A percentile compares a stretch with the other conserved stretches of the same genome.
These are phyloP conservation scores for Boletus mariae DNA, from an alignment of 1,284 basidiomycete genomes.

Conservation along the genomic window DNA sequence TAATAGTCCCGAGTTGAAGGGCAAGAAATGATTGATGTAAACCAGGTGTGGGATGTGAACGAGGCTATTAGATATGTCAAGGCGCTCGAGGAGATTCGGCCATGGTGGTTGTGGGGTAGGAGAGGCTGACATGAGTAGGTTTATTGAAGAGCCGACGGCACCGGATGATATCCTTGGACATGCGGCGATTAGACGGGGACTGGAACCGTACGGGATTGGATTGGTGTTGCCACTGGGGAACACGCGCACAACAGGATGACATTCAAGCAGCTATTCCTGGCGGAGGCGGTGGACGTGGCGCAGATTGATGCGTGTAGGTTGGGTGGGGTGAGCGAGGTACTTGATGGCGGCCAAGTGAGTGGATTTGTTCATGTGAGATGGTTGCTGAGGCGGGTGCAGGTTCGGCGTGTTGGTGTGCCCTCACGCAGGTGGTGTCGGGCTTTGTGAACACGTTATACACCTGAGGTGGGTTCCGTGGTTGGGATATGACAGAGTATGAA, in stretches of 20 bases:
- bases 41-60: slow-evolving; percentile 93
- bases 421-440: slow-evolving; percentile 90
- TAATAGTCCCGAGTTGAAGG: slow-evolving; percentile 56
- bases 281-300: slow-evolving; percentile 80
- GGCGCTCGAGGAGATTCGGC: slow-evolving; percentile 74
- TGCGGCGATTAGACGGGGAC: slow-evolving; percentile 71
- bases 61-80: slow-evolving; percentile 83
- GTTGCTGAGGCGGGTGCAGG: slow-evolving; percentile 33
- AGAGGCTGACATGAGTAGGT: slow-evolving; percentile 46
- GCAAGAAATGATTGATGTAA: slow-evolving; percentile 98
- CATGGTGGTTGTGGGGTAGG: slow-evolving; percentile 58
- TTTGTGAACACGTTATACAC: slow-evolving; percentile 92
- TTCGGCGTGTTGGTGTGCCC: slow-evolving; percentile 90
- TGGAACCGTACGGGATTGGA: slow-evolving; percentile 71
- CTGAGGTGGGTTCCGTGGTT: slow-evolving; percentile 48
- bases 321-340: slow-evolving; percentile 88
- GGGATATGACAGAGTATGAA: slow-evolving; percentile 5
- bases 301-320: slow-evolving; percentile 94
- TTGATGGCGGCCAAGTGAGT: slow-evolving; percentile 83
- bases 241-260: slow-evolving; percentile 93
- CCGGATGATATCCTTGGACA: slow-evolving; percentile 88
- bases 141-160: slow-evolving; percentile 93
- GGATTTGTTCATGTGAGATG: neutral
- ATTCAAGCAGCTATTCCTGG: slow-evolving; percentile 92
- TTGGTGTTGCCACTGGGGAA: slow-evolving; percentile 83